Conservation (phyloP, 2,329 filamentous ascomycete species). For the Neonectria neomacrospora region DNA sequence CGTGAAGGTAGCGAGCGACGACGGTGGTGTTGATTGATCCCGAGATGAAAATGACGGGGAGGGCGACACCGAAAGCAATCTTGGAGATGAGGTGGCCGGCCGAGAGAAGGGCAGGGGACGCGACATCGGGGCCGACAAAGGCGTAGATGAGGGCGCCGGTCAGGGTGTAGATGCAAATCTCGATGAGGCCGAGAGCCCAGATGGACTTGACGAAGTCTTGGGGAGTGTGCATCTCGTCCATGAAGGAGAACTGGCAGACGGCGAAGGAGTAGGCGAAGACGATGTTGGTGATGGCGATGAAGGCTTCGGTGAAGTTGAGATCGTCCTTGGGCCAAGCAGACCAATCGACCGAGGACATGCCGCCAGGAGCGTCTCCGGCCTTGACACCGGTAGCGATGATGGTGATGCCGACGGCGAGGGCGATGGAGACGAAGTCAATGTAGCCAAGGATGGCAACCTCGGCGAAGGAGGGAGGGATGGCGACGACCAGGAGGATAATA, state of each 20-base stretch:
- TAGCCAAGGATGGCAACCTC: constrained; percentile 62
- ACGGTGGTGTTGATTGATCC: constrained; percentile 74
- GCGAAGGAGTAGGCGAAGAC: constrained; percentile 74
- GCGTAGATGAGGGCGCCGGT: constrained; percentile 76
- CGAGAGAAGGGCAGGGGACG: constrained; percentile 75
- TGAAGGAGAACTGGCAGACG: constrained; percentile 63
- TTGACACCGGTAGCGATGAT: constrained; percentile 72
- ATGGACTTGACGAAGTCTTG: constrained; percentile 65
- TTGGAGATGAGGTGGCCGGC: constrained; percentile 69
- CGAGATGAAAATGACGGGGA: constrained; percentile 79
- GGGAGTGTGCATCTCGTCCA: constrained; percentile 65
- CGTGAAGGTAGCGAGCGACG: constrained; percentile 58
- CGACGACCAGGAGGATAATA: constrained; percentile 57
- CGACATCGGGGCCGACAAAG: constrained; percentile 71
- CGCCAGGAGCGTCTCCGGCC: constrained; percentile 46
- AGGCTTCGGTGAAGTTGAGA: constrained; percentile 63
- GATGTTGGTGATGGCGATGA: constrained; percentile 74
- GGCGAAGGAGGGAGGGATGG: constrained; percentile 60
- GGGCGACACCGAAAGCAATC: constrained; percentile 75
- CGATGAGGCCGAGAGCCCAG: constrained; percentile 68
- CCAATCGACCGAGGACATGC: constrained; percentile 51
- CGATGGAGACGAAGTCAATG: constrained; percentile 70
- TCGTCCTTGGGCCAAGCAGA: constrained; percentile 59
- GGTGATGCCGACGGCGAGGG: constrained; percentile 71
- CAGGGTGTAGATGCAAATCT: constrained; percentile 73